Evolutionary conservation across 306 rosid species (phyloP).

Genomic region (Parietaria judaica): DNA sequence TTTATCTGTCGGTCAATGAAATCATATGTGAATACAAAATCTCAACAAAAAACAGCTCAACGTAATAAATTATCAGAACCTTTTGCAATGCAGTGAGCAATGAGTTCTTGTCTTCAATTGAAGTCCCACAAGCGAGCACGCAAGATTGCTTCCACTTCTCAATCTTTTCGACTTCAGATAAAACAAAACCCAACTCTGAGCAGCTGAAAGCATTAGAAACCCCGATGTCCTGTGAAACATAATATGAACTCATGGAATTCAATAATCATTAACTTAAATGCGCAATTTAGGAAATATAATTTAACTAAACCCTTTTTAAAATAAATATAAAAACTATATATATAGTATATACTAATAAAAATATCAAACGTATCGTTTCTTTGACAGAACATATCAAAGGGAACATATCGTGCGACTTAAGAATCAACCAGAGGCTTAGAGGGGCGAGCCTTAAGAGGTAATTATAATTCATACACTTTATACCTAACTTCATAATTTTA

Average conservation of each 20-base stretch:
- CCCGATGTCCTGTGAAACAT: slow-evolving; percentile 60
- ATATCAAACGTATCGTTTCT: no score
- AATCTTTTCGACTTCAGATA: slow-evolving; percentile 74
- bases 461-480: no score
- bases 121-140: slow-evolving; percentile 29
- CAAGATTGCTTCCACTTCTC: slow-evolving; percentile 75
- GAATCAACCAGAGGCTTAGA: no score
- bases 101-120: slow-evolving; percentile 39
- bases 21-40: slow-evolving; percentile 9
- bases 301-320: no score
- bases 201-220: slow-evolving; percentile 54
- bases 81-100: slow-evolving; percentile 49
- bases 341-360: no score
- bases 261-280: no score
- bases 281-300: no score
- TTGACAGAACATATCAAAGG: no score
- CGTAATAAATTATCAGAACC: slow-evolving; percentile 36
- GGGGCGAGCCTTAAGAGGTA: no score
- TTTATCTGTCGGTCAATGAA: slow-evolving; percentile 44
- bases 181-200: slow-evolving; percentile 51
- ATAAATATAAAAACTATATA: no score
- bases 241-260: neutral
- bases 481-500: no score
- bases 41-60: neutral
- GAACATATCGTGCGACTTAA: no score